Percentiles rank a stretch among this genome's conserved stretches.
Conservation (phyloP, 768 basidiomycete species). For the Russula emetica region DNA sequence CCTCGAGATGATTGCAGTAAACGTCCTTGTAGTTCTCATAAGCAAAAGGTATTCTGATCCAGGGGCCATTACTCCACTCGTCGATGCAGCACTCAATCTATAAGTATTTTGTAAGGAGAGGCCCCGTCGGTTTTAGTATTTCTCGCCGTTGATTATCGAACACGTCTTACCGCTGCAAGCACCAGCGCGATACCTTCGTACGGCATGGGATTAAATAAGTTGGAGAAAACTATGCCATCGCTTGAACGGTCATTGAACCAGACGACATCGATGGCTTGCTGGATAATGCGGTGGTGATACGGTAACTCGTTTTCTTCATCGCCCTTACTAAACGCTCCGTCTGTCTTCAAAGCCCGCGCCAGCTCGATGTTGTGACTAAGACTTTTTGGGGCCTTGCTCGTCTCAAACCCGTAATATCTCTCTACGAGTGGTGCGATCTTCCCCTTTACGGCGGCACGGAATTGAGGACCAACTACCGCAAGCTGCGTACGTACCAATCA, state of each 20-base stretch:
- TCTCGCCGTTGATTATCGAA: not conserved
- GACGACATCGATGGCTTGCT: conserved; percentile 17
- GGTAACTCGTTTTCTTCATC: conserved; percentile 5
- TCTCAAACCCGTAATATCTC: conserved; percentile 18
- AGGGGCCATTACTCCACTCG: conserved; percentile 17
- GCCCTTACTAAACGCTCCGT: conserved; percentile 5
- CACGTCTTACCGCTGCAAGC: conserved; percentile 15
- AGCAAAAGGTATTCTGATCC: conserved; percentile 11
- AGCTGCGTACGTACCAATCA: conserved; percentile 3
- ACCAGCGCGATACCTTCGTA: conserved; percentile 23
- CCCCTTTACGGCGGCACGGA: conserved; percentile 14
- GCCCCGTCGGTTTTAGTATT: not conserved
- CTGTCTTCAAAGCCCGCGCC: conserved; percentile 12
- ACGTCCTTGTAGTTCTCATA: conserved; percentile 19
- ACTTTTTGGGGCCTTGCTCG: conserved; percentile 13
- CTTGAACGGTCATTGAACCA: conserved; percentile 23
- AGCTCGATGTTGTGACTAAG: conserved; percentile 9
- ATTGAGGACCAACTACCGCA: not conserved
- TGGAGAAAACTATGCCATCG: conserved; percentile 16
- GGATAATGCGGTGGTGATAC: conserved; percentile 18
- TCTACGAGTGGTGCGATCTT: conserved; percentile 18
- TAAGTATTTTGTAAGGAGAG: not conserved
- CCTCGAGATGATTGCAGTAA: conserved; percentile 8
- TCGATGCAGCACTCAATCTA: conserved; percentile 23
- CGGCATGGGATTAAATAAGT: conserved; percentile 18